Evolutionary conservation across 1,139 yeast species (phyloP), one percentile per base, ranked within the genome.

Genomic region (Diutina ranongensis): DNA sequence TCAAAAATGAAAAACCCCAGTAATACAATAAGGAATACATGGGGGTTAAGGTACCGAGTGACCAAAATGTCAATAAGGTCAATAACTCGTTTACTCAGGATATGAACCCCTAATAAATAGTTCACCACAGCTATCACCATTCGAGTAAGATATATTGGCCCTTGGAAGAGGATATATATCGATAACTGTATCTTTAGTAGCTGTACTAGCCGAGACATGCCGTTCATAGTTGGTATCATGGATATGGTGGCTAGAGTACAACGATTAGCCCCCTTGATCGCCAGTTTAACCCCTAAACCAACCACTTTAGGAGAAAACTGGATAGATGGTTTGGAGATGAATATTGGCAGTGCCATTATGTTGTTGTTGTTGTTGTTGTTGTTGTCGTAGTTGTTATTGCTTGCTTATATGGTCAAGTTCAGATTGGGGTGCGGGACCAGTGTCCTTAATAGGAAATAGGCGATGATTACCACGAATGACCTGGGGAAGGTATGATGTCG

Each of bases 311-410:
- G 32, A 7, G 16, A 18, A 25, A 38, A 38, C 21, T n/a, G 33
- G 13, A 25, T 13, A 27, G 22, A 27, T 8, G 42, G 42, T 13
- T 38, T 38, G 19, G 32, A 25, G 7, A 38, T 38, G n/a, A 38
- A 38, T 16, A 38, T 38, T 10, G 42, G 42, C 42, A 38, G 42
- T 5, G 42, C 32, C 42, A 38, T 38, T 10, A 7, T 25, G 10
- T 25, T 7, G 10, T 7, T 7, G 9, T 5, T 7, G 10, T 25
- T 5, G 28, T 7, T 7, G 28, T 25, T 5, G 28, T 25, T 5
- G 9, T 25, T 25, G 28, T 10, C 10, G 28, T 25, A 25, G 5
- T 25, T 5, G n/a, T n/a, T n/a, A n/a, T n/a, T n/a, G n/a, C n/a
- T n/a, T n/a, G n/a, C n/a, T n/a, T n/a, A n/a, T n/a, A n/a, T n/a